These are phyloP conservation scores for Coniosporium tulheliwenetii DNA, from an alignment of 2,329 filamentous ascomycete species.

Conservation along the genomic window DNA sequence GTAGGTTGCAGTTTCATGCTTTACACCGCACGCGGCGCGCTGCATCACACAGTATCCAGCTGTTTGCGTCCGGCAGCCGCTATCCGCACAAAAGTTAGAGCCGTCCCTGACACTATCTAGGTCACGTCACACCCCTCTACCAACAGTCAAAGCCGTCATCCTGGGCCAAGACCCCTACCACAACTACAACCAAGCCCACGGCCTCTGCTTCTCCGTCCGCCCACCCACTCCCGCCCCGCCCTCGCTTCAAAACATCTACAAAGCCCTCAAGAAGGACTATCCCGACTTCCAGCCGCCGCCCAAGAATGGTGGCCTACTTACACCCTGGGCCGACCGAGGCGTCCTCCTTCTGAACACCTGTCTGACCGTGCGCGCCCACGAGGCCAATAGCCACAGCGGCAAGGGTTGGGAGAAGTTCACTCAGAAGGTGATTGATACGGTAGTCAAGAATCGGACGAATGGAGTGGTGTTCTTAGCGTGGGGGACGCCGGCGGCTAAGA, in stretches of 20 bases:
- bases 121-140: constrained; percentile 84
- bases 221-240: constrained; percentile 79
- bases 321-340: constrained; percentile 84
- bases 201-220: constrained; percentile 87
- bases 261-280: constrained; percentile 73
- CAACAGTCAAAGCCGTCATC: constrained; percentile 81
- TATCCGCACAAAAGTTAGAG: not conserved
- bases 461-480: constrained; percentile 94
- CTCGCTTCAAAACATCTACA: constrained; percentile 89
- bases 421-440: constrained; percentile 76
- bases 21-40: not conserved
- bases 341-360: constrained; percentile 92
- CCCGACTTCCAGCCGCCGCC: constrained; percentile 61
- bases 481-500: constrained; percentile 71
- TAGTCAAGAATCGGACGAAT: constrained; percentile 56
- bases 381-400: constrained; percentile 72
- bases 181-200: constrained; percentile 88
- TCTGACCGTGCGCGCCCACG: constrained; percentile 78
- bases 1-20: constrained; percentile 33
- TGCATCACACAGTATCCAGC: not conserved
- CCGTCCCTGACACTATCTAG: constrained; percentile 28
- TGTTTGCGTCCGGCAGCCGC: constrained; percentile 1
- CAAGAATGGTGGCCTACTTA: constrained; percentile 67
- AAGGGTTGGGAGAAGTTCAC: constrained; percentile 91
- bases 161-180: constrained; percentile 96